Conservation (phyloP, 169 alveolate genomes). For the Cryptosporidium muris region DNA sequence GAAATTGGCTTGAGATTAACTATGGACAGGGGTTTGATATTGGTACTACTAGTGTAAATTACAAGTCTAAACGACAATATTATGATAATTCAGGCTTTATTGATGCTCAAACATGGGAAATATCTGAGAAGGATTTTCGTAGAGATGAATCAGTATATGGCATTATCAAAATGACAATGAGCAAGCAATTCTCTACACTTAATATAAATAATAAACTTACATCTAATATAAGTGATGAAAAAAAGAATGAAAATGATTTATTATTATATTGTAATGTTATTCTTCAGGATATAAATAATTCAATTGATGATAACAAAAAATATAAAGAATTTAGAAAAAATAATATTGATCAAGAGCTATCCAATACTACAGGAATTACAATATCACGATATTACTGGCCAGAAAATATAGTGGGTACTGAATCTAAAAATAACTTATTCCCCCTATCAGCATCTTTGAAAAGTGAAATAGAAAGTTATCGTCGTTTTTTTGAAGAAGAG, state of each 20-base stretch:
- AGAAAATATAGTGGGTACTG: slow-evolving; percentile 9
- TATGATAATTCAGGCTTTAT: not conserved
- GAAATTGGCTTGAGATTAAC: slow-evolving; percentile 22
- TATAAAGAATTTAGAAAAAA: not conserved
- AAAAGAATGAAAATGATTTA: slow-evolving; percentile 42
- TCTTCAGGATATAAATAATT: slow-evolving; percentile 41
- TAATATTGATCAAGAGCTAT: not conserved
- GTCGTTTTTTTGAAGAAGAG: slow-evolving; percentile 28
- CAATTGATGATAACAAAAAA: slow-evolving; percentile 29
- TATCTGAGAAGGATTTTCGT: slow-evolving; percentile 19
- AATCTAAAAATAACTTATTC: slow-evolving; percentile 23
- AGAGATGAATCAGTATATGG: slow-evolving; percentile 61
- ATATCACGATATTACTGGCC: slow-evolving; percentile 63
- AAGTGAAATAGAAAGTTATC: slow-evolving; percentile 21
- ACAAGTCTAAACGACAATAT: too few species aligned
- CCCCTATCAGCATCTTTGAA: slow-evolving; percentile 56
- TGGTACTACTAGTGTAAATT: not conserved
- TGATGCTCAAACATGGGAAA: slow-evolving; percentile 50
- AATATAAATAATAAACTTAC: slow-evolving; percentile 1
- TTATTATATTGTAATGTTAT: slow-evolving; percentile 31
- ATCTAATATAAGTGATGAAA: not conserved
- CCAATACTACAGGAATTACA: slow-evolving; percentile 31
- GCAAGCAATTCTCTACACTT: not conserved
- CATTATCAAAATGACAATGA: slow-evolving; percentile 39
- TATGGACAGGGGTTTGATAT: not conserved